Base-by-base conservation (phyloP, 768 basidiomycete species). In the Mycena pura region DNA sequence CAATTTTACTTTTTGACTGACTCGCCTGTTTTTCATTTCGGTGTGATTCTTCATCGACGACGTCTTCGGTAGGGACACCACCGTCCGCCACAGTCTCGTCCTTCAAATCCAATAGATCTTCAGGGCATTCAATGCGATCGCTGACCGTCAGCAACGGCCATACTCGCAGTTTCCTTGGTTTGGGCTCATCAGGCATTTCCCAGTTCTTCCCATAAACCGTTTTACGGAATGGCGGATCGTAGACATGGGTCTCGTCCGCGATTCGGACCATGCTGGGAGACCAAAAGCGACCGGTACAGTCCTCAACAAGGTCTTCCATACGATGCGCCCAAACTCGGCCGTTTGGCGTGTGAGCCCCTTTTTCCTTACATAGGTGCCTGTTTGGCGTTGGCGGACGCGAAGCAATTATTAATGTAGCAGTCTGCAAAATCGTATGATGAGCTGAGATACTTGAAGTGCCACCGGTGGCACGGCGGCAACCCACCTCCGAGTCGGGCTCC, bases 111-210 rank as follows among this genome's bases (percentile, higher is more conserved):
- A 43, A 15, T 31, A 60, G 32, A 17, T 53, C 58, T 13, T 51
- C 24, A 14, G 38, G 38, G 21, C 58, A 60, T 27, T 36, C 11
- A 21, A 48, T 38, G 15, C 57, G 38, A n/a, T n/a, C 43, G 6
- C 5, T 21, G 14, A 60, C 40, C 49, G 58, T 45, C 24, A 53
- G 15, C 21, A 39, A 49, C n/a, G 58, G 58, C 58, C 50, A 60
- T n/a, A 60, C 21, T 25, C 44, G 34, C n/a, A 60, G 31, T 46
- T 60, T 60, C 19, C 50, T 34, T 10, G 50, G 58, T 14, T 36
- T 27, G 22, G 58, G 58, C 25, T 60, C 50, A 11, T 60, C 43
- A n/a, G n/a, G n/a, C 19, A 34, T 25, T 14, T 60, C 32, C 41
- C 31, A 34, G 15, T 47, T 25, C 15, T n/a, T 14, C 3, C 25